These are phyloP conservation scores for Micractinium conductrix DNA, from an alignment of 139 green algal genomes.

Conservation along the genomic window DNA sequence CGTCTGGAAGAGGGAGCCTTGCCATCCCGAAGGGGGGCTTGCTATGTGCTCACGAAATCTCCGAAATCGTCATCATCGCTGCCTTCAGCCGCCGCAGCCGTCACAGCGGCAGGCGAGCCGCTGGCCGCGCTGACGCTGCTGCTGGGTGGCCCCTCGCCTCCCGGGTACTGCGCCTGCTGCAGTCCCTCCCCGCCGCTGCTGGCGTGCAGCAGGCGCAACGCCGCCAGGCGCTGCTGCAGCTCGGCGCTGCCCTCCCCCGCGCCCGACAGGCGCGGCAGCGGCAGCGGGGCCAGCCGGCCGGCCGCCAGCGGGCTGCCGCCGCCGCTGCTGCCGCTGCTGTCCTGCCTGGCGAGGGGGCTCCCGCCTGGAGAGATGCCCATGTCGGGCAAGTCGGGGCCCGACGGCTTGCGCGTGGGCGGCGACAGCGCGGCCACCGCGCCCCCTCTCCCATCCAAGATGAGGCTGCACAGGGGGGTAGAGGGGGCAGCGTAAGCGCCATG, in stretches of 20 bases:
- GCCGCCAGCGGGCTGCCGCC: slow-evolving; percentile 10
- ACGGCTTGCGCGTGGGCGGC: neutral
- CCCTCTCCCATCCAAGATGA: slow-evolving; percentile 25
- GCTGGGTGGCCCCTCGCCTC: neutral
- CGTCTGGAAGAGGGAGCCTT: too few relatives aligned
- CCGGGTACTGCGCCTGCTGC: too few relatives aligned
- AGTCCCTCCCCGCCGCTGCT: too few relatives aligned
- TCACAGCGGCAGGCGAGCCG: neutral
- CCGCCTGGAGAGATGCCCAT: neutral
- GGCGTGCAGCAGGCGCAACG: slow-evolving; percentile 9
- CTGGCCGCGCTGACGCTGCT: slow-evolving; percentile 2
- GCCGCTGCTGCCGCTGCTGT: slow-evolving; percentile 6
- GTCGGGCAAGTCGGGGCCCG: neutral
- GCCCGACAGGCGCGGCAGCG: slow-evolving; percentile 1
- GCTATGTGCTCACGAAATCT: neutral
- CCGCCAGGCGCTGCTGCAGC: slow-evolving; percentile 15
- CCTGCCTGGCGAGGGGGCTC: too few relatives aligned
- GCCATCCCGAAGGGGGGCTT: too few relatives aligned
- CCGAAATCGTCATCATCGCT: slow-evolving; percentile 19
- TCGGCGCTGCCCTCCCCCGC: slow-evolving; percentile 11
- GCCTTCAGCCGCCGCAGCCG: neutral
- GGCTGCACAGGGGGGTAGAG: too few relatives aligned
- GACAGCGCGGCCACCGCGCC: slow-evolving; percentile 5
- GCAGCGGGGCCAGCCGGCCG: too few relatives aligned
- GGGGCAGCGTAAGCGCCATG: too few relatives aligned